Conservation (phyloP, 345 rosid genomes). For the Boechera stricta region DNA sequence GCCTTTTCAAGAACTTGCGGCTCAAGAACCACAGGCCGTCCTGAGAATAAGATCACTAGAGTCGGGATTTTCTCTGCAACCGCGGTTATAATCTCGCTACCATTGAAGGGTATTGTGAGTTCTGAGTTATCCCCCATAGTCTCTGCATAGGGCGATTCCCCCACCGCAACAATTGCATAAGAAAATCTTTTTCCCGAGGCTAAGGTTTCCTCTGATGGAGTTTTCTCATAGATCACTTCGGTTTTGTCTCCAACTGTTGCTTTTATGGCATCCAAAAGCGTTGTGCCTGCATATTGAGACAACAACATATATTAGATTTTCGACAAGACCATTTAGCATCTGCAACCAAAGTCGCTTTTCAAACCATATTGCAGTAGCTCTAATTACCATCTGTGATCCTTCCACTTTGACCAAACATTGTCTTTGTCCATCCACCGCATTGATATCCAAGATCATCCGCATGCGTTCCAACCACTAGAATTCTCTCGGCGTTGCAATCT, state of each 20-base stretch:
- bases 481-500: constrained; percentile 58
- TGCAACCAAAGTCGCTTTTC: not conserved
- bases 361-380: not conserved
- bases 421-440: constrained; percentile 85
- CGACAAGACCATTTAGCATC: constrained; percentile 4
- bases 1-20: constrained; percentile 57
- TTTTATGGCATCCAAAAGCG: constrained; percentile 68
- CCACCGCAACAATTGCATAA: constrained; percentile 71
- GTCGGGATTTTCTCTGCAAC: constrained; percentile 67
- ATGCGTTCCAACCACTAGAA: constrained; percentile 72
- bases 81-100: constrained; percentile 53
- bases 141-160: constrained; percentile 78
- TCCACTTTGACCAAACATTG: constrained; percentile 68
- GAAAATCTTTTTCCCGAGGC: constrained; percentile 45
- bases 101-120: constrained; percentile 65
- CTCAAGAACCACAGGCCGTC: constrained; percentile 68
- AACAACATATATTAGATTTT: not conserved
- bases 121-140: constrained; percentile 54
- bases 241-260: constrained; percentile 58
- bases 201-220: constrained; percentile 61
- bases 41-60: constrained; percentile 62
- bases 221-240: constrained; percentile 60
- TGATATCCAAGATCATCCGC: constrained; percentile 83
- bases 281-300: constrained; percentile 55
- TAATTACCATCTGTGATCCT: constrained; percentile 68